Evolutionary conservation across 192 early-diverging fungal species (phyloP).

Genomic region (Coemansia sp.): DNA sequence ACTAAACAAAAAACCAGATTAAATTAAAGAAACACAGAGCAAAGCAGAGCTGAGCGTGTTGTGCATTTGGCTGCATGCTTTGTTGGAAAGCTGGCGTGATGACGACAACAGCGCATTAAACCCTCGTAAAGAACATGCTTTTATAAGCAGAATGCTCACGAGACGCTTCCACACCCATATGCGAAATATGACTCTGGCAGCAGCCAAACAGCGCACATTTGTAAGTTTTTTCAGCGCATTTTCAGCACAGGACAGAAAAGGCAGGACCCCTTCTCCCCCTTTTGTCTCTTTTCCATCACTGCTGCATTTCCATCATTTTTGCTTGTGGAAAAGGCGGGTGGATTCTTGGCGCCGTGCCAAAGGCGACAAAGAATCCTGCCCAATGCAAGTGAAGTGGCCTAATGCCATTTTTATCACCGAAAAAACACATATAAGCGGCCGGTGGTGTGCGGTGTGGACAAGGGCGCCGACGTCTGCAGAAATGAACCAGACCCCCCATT

Average conservation of each 20-base stretch:
- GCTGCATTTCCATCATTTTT: not conserved
- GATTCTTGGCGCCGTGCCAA: not conserved
- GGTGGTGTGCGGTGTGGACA: not conserved
- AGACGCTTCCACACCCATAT: no score
- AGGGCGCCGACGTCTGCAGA: not conserved
- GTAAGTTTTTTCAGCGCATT: not conserved
- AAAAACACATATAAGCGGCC: not conserved
- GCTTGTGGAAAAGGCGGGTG: not conserved
- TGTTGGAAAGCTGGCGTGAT: no score
- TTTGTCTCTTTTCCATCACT: not conserved
- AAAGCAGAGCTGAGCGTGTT: no score
- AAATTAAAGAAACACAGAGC: no score
- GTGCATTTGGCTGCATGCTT: no score
- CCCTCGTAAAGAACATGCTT: no score
- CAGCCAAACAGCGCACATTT: not conserved
- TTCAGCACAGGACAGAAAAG: not conserved
- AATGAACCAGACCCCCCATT: not conserved
- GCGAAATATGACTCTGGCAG: no score
- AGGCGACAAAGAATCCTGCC: not conserved
- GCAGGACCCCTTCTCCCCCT: not conserved
- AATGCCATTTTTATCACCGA: not conserved
- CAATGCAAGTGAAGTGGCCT: not conserved
- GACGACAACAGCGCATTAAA: no score
- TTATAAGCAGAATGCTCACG: no score
- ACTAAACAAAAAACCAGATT: no score